Evolutionary conservation across 306 rosid species (phyloP), one percentile per base, ranked within the genome.

Genomic region (Ammopiptanthus mongolicus): DNA sequence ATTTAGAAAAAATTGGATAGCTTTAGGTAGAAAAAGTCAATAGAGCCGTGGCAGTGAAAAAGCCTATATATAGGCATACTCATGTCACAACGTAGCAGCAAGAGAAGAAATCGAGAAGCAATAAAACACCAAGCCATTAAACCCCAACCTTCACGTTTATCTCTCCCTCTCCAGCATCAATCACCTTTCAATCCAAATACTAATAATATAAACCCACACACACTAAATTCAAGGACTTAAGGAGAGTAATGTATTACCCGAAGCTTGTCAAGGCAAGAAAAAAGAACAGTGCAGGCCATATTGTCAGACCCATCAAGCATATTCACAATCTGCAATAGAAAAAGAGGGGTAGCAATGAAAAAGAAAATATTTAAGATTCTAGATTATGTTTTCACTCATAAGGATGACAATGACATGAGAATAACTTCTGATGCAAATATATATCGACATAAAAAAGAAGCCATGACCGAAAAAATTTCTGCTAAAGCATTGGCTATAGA

Each of bases 221-320:
- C 42, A 11, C 50, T 11, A 55, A 8, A 65, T 19, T 68, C 58
- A 81, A 47, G 51, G 77, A 63, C 69, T 21, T 69, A 53, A 75
- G 53, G 76, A 58, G 52, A 48, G 19, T 50, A 12, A 48, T 52
- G 68, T 29, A 64, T 83, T 91, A 91, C 98, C 91, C 81, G 89
- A 56, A 71, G 80, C 63, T 84, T 88, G 80, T 94, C 96, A n/a
- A 90, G 81, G 78, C 59, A 81, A 23, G 98, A 94, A 82, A 91
- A 91, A 7, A 91, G 91, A 34, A 82, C 89, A 0, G 97, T 87
- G 86, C 96, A 90, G 13, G 87, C 59, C 82, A 70, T 74, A 70
- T 79, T 81, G 18, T 84, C 78, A 37, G 94, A 87, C 36, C 85
- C 95, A 61, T 88, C 93, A 61, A 91, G 87, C 96, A 85, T 86